A percentile compares a stretch with the other conserved stretches of the same genome.
These are phyloP conservation scores for Scleroderma citrinum DNA, from an alignment of 768 basidiomycete species.

Conservation along the genomic window DNA sequence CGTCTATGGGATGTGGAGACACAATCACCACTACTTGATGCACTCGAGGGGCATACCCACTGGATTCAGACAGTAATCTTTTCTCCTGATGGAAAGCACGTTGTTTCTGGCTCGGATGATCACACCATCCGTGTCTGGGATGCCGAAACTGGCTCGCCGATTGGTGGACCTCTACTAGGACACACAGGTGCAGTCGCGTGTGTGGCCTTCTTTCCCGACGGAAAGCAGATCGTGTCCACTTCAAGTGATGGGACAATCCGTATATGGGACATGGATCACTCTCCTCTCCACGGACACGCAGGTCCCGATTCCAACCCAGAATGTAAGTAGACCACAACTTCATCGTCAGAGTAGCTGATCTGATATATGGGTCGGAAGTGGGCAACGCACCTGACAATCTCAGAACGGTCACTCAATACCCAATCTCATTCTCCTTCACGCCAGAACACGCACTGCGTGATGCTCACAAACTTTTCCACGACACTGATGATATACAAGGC, in stretches of 20 bases:
- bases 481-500: background rate
- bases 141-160: background rate
- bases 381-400: background rate
- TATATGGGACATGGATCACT: slow-evolving; percentile 3
- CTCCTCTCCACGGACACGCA: too few species aligned
- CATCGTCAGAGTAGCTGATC: background rate
- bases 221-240: background rate
- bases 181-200: background rate
- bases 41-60: slow-evolving; percentile 2
- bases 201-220: slow-evolving; percentile 1
- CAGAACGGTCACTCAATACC: background rate
- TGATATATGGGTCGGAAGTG: background rate
- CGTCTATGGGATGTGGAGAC: background rate
- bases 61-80: slow-evolving; percentile 1
- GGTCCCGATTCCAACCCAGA: background rate
- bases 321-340: background rate
- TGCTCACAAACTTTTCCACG: background rate
- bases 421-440: background rate
- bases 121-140: slow-evolving; percentile 5
- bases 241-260: slow-evolving; percentile 2
- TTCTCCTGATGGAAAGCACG: slow-evolving; percentile 5
- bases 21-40: background rate
- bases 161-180: background rate
- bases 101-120: slow-evolving; percentile 7
- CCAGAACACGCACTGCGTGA: background rate